Percentiles rank a stretch among this genome's conserved stretches.
Evolutionary conservation across 345 rosid species (phyloP).

Genomic region (Salix viminalis): DNA sequence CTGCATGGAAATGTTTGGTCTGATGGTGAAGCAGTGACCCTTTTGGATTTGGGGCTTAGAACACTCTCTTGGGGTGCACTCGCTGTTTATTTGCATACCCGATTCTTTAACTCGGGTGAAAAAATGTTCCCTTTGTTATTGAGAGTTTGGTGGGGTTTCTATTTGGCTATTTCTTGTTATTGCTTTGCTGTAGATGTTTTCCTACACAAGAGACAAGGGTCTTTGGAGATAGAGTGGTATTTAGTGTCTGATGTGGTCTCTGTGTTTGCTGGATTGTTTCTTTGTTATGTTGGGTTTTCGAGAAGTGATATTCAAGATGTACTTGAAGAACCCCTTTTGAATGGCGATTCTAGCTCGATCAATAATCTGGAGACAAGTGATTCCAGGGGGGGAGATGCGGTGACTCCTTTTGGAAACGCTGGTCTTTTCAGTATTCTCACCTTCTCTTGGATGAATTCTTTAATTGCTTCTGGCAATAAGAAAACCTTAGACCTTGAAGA

Average conservation of each 20-base stretch:
- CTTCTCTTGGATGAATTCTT: conserved; percentile 20
- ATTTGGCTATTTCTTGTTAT: conserved; percentile 52
- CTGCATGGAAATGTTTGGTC: conserved; percentile 63
- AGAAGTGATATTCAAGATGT: conserved; percentile 27
- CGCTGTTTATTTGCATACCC: conserved; percentile 30
- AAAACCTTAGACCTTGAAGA: conserved; percentile 27
- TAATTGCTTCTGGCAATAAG: conserved; percentile 22
- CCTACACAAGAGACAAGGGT: conserved; percentile 24
- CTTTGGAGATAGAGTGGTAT: conserved; percentile 21
- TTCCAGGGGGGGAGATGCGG: conserved; percentile 20
- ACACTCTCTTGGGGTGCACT: conserved; percentile 64
- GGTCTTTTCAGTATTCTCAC: conserved; percentile 24
- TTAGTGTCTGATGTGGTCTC: conserved; percentile 50
- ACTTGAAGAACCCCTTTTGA: conserved; percentile 41
- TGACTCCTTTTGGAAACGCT: conserved; percentile 22
- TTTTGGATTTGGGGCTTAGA: conserved; percentile 52
- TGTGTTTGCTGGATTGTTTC: conserved; percentile 43
- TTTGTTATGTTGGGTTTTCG: conserved; percentile 49
- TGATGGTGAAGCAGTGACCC: conserved; percentile 40
- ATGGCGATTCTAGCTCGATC: conserved; percentile 14
- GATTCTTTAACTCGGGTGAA: conserved; percentile 24
- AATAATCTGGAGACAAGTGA: conserved; percentile 10
- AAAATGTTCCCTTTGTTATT: conserved; percentile 43
- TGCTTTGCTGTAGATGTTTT: conserved; percentile 49
- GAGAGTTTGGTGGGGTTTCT: conserved; percentile 72